These are phyloP conservation scores for Cryptococcus sp. DNA, from an alignment of 1,284 basidiomycete genomes.

Conservation along the genomic window DNA sequence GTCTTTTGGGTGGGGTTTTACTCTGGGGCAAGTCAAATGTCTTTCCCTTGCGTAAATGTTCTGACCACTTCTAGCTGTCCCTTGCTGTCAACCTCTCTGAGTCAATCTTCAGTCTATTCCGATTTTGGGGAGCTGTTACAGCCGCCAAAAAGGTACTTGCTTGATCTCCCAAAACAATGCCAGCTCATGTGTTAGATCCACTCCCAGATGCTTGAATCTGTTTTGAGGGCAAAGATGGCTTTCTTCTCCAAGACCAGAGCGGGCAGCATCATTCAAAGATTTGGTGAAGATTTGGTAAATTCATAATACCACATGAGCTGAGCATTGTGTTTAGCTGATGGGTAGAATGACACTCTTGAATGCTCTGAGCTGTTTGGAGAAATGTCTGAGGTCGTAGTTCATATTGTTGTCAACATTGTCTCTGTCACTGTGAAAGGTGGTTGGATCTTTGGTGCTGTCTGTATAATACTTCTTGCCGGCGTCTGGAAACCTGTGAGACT, in stretches of 20 bases:
- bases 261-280: constrained; percentile 33
- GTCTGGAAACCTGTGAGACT: constrained; percentile 24
- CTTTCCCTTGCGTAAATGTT: too few species aligned
- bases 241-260: constrained; percentile 33
- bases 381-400: constrained; percentile 5
- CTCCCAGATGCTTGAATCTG: constrained; percentile 23
- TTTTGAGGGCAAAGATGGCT: constrained; percentile 25
- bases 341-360: constrained; percentile 12
- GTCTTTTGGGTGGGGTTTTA: constrained; percentile 23
- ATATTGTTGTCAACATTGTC: constrained; percentile 16
- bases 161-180: neutral
- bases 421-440: constrained; percentile 23
- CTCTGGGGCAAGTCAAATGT: constrained; percentile 12
- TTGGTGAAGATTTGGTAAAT: constrained; percentile 27
- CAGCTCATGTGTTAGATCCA: constrained; percentile 16
- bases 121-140: constrained; percentile 19
- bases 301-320: too few species aligned
- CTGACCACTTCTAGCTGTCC: constrained; percentile 11
- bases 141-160: constrained; percentile 19
- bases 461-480: constrained; percentile 8
- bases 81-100: constrained; percentile 8
- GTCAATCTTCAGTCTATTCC: constrained; percentile 8
- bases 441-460: constrained; percentile 16
- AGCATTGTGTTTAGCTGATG: neutral
- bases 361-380: constrained; percentile 17